These are phyloP conservation scores for Fusarium fujikuroi DNA, from an alignment of 2,329 filamentous ascomycete species.

Conservation along the genomic window DNA sequence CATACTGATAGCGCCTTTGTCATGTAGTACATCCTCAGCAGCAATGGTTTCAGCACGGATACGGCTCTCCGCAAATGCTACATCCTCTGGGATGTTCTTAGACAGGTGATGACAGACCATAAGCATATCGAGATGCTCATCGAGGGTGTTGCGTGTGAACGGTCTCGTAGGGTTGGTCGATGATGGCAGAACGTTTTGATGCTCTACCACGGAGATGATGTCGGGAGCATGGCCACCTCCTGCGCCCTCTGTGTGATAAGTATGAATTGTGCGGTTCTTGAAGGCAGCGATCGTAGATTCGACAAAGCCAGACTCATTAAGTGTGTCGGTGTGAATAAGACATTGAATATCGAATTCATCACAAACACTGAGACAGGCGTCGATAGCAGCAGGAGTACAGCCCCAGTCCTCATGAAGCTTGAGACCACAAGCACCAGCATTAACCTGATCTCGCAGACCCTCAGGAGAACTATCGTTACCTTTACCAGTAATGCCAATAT, in stretches of 20 bases:
- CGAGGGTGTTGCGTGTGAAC: conserved; percentile 90
- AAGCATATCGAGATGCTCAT: conserved; percentile 97
- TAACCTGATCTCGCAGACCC: conserved; percentile 81
- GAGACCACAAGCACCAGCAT: conserved; percentile 86
- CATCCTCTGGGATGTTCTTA: conserved; percentile 93
- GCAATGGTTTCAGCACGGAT: conserved; percentile 97
- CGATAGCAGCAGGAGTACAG: conserved; percentile 88
- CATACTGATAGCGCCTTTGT: conserved; percentile 95
- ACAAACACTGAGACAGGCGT: conserved; percentile 84
- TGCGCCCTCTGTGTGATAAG: conserved; percentile 96
- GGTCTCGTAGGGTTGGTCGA: conserved; percentile 94
- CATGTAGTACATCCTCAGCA: conserved; percentile 94
- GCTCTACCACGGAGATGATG: conserved; percentile 93
- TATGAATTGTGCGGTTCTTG: conserved; percentile 89
- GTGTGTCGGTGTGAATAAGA: conserved; percentile 93
- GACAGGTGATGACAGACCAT: conserved; percentile 98
- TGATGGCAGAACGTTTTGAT: conserved; percentile 86
- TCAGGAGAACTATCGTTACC: conserved; percentile 82
- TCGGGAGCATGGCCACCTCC: conserved; percentile 95
- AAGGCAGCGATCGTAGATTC: conserved; percentile 89
- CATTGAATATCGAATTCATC: conserved; percentile 94
- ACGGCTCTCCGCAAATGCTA: conserved; percentile 92
- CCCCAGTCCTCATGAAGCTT: conserved; percentile 99
- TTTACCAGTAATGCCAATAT: conserved; percentile 92
- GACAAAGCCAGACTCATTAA: conserved; percentile 98